Conservation (phyloP, 2,329 filamentous ascomycete species). For the Xylaria sp. region DNA sequence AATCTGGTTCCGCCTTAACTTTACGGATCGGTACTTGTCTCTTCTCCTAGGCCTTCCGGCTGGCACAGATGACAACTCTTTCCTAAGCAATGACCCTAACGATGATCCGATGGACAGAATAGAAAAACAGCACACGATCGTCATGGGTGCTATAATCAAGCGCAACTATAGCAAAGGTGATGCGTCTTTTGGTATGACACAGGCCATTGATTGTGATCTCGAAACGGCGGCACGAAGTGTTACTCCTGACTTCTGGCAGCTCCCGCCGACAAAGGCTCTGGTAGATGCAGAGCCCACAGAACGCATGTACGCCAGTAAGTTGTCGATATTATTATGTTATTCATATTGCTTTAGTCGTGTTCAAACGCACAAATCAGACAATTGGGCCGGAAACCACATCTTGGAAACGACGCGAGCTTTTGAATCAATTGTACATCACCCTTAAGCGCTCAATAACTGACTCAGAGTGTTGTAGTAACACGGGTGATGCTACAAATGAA, state of each 20-base stretch:
- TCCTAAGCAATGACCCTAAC: conserved; percentile 46
- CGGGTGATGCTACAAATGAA: conserved; percentile 60
- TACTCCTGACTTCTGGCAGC: conserved; percentile 60
- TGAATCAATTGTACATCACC: background rate
- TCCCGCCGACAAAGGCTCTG: conserved; percentile 44
- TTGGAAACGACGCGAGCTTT: background rate
- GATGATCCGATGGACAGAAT: conserved; percentile 56
- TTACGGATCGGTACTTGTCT: conserved; percentile 61
- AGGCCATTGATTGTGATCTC: conserved; percentile 60
- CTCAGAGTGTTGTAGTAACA: conserved; percentile 27
- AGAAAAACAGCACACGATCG: conserved; percentile 56
- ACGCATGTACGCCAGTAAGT: conserved; percentile 44
- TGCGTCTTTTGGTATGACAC: conserved; percentile 54
- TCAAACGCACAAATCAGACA: background rate
- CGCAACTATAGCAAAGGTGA: conserved; percentile 54
- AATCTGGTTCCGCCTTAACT: conserved; percentile 62
- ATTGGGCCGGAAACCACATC: background rate
- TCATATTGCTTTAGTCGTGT: background rate
- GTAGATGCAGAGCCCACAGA: conserved; percentile 37
- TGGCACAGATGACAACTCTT: conserved; percentile 55
- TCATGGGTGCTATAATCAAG: conserved; percentile 59
- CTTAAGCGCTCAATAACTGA: conserved; percentile 3
- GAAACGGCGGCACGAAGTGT: conserved; percentile 55
- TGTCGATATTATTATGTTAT: background rate
- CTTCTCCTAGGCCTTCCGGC: conserved; percentile 62